phyloP scores from a whole-genome alignment of 495 filamentous ascomycete genomes.

The Tirmania nivea region DNA sequence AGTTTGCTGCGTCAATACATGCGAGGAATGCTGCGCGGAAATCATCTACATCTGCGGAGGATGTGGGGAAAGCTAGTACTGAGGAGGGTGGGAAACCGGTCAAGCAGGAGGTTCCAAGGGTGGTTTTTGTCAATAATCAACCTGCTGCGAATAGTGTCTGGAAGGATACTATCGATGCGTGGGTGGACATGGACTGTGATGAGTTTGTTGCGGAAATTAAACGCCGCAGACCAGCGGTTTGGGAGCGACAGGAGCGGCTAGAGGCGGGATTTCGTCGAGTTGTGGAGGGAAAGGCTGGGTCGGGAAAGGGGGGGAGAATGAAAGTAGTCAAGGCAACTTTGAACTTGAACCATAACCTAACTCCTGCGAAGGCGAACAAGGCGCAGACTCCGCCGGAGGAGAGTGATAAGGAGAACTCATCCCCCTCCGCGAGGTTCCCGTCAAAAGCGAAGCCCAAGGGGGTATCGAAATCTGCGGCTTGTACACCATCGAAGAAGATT shows the following conservation, averaged over 20 bases:
- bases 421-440: neutral
- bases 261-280: neutral
- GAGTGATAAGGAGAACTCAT: neutral
- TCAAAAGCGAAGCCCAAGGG: too few species aligned
- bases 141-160: constrained; percentile 45
- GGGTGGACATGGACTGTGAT: constrained; percentile 51
- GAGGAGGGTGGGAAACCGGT: neutral
- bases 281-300: neutral
- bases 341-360: neutral
- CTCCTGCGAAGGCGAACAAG: neutral
- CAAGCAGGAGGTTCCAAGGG: constrained; percentile 22
- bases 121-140: constrained; percentile 47
- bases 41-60: neutral
- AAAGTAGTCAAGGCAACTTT: neutral
- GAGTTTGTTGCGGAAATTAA: constrained; percentile 42
- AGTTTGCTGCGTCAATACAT: constrained; percentile 50
- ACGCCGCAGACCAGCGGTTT: constrained; percentile 31
- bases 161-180: constrained; percentile 46
- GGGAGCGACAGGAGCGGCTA: constrained; percentile 19
- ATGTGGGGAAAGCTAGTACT: neutral
- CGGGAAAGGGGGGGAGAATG: neutral
- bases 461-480: too few species aligned
- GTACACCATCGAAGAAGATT: too few species aligned
- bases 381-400: neutral
- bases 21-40: constrained; percentile 24